Evolutionary conservation across 2,329 filamentous ascomycete species (phyloP).

Genomic region (Colletotrichum karsti): DNA sequence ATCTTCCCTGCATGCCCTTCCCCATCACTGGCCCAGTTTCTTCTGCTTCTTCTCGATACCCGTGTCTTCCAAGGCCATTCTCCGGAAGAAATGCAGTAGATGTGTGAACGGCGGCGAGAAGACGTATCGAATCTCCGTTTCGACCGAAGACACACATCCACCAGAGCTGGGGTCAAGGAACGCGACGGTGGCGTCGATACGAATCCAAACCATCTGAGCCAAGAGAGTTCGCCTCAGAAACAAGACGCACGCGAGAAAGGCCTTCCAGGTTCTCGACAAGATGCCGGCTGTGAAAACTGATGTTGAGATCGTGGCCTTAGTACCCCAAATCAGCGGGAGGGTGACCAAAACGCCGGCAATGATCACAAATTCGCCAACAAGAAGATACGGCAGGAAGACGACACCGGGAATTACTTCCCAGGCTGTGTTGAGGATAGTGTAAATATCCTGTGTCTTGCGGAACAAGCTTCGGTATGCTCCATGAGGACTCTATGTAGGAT

Average conservation of each 20-base stretch:
- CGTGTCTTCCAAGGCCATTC: too few species aligned
- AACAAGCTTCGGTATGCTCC: not conserved
- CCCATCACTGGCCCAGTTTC: too few species aligned
- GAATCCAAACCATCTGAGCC: not conserved
- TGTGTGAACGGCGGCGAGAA: too few species aligned
- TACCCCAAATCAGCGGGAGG: not conserved
- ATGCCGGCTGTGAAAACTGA: not conserved
- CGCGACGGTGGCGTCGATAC: not conserved
- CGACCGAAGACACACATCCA: too few species aligned
- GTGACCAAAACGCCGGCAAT: not conserved
- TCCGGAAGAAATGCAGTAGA: too few species aligned
- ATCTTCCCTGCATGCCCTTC: too few species aligned
- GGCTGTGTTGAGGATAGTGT: not conserved
- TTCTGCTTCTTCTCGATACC: too few species aligned
- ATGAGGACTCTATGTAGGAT: not conserved
- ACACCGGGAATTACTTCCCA: not conserved
- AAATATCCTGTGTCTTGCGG: not conserved
- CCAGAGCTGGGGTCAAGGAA: not conserved
- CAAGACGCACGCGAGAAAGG: accelerated
- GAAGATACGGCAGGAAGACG: not conserved
- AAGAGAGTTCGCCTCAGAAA: not conserved
- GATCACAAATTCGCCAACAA: not conserved
- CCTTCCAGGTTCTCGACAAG: not conserved
- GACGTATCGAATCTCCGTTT: too few species aligned
- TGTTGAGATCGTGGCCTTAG: not conserved